Base-by-base conservation (phyloP, 1,284 basidiomycete genomes). In the Fomes fomentarius region DNA sequence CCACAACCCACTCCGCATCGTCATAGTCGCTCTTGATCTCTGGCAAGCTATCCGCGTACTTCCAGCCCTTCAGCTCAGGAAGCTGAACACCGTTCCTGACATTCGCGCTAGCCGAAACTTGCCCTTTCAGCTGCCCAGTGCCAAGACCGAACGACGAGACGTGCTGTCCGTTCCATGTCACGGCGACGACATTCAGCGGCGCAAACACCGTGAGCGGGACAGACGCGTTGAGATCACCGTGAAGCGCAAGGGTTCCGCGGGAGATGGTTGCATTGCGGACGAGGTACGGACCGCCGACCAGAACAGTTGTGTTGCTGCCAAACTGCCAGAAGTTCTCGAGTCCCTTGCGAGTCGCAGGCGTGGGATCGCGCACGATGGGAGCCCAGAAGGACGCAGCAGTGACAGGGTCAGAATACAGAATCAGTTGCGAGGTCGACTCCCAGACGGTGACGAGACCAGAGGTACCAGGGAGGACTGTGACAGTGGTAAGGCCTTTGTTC, bases 121-220 rank as follows among this genome's bases (percentile, higher is more conserved):
- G 50, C 2, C 70, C 72, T 2, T 58, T 61, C 15, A 69, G 56
- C 19, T 63, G 58, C 6, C 63, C 64, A 1, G 59, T 35, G n/a
- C 61, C 38, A 45, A 44, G 21, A 24, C 44, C 54, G 10, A 71
- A 74, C 12, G 74, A 68, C 17, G 70, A 63, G 10, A 88, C 76
- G 7, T 61, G 61, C 47, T 78, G 66, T 5, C 85, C 89, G 59
- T 93, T 93, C 90, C 91, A 93, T 0, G 81, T 81, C 30, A 92
- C 76, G 0, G 72, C 66, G 4, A 65, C 73, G 39, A 92, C 72
- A 1, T 60, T 65, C 12, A 70, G 68, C 0, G 85, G 83, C 5
- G 78, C 82, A 50, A 89, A 77, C 14, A 89, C 73, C 1, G 66
- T 76, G 43, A 81, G 69, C 40, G 69, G 71, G 3, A 73, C 75